A percentile compares a stretch with the other conserved stretches of the same genome.
Evolutionary conservation across 768 basidiomycete genomes (phyloP).

Genomic region (Leccinum subgranulosum): DNA sequence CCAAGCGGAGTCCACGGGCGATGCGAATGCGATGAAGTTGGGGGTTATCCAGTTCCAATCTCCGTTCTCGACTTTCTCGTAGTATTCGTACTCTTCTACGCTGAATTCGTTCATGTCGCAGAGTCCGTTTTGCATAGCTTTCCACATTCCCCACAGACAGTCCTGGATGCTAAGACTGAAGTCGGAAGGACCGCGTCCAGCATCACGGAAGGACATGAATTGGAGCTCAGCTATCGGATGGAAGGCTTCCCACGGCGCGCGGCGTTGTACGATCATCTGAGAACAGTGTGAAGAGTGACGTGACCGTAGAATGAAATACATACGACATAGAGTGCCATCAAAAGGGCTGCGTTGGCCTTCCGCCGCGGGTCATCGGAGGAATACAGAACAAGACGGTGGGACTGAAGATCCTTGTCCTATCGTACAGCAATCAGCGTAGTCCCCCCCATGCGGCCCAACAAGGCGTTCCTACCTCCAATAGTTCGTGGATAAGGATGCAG

Average conservation of each 20-base stretch:
- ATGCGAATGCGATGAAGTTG: slow-evolving; percentile 91
- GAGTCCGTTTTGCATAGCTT: slow-evolving; percentile 86
- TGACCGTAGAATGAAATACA: slow-evolving; percentile 30
- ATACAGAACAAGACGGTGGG: slow-evolving; percentile 83
- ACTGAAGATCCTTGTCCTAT: slow-evolving; percentile 71
- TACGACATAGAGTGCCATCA: slow-evolving; percentile 92
- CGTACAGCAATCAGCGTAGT: slow-evolving; percentile 21
- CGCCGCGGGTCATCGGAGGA: slow-evolving; percentile 79
- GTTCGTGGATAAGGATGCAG: slow-evolving; percentile 87
- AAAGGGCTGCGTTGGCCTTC: slow-evolving; percentile 93
- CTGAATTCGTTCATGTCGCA: slow-evolving; percentile 95
- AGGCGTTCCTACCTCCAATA: slow-evolving; percentile 63
- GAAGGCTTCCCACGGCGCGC: slow-evolving; percentile 92
- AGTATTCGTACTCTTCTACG: slow-evolving; percentile 88
- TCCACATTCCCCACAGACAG: slow-evolving; percentile 85
- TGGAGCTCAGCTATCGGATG: slow-evolving; percentile 89
- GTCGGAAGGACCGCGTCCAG: slow-evolving; percentile 88
- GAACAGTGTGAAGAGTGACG: slow-evolving; percentile 17
- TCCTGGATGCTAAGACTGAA: slow-evolving; percentile 94
- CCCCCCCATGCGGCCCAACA: slow-evolving; percentile 10
- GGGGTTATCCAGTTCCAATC: slow-evolving; percentile 97
- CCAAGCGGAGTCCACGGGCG: slow-evolving; percentile 80
- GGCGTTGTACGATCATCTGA: slow-evolving; percentile 90
- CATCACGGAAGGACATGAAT: slow-evolving; percentile 95
- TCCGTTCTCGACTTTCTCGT: slow-evolving; percentile 93